Percentiles rank a stretch among this genome's conserved stretches.
Conservation (phyloP, 1,139 yeast species). For the Kurtzmaniella quercitrusa region DNA sequence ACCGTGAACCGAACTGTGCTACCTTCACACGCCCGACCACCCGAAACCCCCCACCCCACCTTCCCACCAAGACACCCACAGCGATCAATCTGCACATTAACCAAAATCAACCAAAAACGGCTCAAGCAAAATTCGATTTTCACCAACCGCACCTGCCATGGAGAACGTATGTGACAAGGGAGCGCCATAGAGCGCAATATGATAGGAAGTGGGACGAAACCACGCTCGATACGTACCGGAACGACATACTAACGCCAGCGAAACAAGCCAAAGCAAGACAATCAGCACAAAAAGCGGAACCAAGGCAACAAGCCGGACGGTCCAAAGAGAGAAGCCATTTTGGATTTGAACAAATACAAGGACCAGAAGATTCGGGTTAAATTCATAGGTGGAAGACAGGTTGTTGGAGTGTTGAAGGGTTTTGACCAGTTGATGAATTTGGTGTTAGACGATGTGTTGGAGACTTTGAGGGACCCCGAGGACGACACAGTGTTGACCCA, state of each 20-base stretch:
- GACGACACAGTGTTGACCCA: constrained; percentile 47
- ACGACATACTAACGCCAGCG: background rate
- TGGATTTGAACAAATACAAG: constrained; percentile 74
- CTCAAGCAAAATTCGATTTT: background rate
- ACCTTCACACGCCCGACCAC: too few relatives aligned
- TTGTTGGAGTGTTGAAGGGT: constrained; percentile 78
- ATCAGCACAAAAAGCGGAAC: constrained; percentile 22
- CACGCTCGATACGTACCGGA: background rate
- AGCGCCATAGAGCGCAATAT: background rate
- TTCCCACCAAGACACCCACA: background rate
- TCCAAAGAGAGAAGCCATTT: constrained; percentile 85
- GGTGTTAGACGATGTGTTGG: constrained; percentile 81
- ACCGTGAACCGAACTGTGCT: too few relatives aligned
- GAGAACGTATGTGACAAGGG: constrained; percentile 1
- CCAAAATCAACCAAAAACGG: background rate
- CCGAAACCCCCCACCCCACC: background rate
- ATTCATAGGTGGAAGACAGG: constrained; percentile 82
- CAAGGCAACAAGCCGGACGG: constrained; percentile 51
- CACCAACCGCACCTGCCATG: background rate
- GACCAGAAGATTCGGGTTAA: constrained; percentile 74
- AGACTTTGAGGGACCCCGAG: constrained; percentile 62
- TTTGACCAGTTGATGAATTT: constrained; percentile 91
- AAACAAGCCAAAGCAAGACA: constrained; percentile 3
- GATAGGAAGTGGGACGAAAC: background rate
- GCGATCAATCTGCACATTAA: background rate